Percentiles rank a stretch among this genome's conserved stretches.
phyloP scores from a whole-genome alignment of 805 yeast species.

The Ogataea nonfermentans region DNA sequence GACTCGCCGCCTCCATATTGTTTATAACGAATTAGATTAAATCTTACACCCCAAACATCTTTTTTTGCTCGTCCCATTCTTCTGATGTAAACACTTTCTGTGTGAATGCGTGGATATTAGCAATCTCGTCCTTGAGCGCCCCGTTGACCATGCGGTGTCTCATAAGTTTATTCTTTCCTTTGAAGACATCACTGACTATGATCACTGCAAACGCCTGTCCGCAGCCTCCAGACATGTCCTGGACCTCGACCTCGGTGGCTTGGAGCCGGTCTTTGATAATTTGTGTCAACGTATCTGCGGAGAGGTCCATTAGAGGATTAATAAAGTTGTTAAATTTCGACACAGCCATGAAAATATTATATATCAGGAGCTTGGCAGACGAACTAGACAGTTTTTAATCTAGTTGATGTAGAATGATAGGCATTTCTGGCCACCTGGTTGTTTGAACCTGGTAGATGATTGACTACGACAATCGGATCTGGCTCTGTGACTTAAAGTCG shows the following conservation, averaged over 20 bases:
- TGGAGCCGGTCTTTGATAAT: conserved; percentile 54
- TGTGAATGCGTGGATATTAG: conserved; percentile 89
- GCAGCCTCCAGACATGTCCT: conserved; percentile 88
- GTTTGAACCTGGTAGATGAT: no score
- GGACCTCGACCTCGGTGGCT: conserved; percentile 67
- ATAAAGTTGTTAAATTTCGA: neutral
- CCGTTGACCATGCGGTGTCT: conserved; percentile 85
- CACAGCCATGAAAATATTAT: no score
- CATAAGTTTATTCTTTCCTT: conserved; percentile 78
- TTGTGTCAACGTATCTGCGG: conserved; percentile 41
- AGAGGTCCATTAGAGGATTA: conserved; percentile 22
- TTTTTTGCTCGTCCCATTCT: conserved; percentile 67
- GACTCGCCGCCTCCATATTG: conserved; percentile 29
- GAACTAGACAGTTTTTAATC: neutral
- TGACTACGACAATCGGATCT: no score
- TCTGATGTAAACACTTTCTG: conserved; percentile 84
- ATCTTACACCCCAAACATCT: conserved; percentile 21
- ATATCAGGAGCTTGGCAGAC: no score
- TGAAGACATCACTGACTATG: conserved; percentile 69
- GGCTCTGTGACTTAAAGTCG: no score
- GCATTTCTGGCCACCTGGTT: no score
- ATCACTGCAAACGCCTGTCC: conserved; percentile 97
- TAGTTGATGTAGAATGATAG: no score
- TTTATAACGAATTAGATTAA: conserved; percentile 10
- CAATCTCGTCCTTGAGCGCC: conserved; percentile 80